phyloP scores from a whole-genome alignment of 2,329 filamentous ascomycete genomes.

The Exserohilum rostratum region DNA sequence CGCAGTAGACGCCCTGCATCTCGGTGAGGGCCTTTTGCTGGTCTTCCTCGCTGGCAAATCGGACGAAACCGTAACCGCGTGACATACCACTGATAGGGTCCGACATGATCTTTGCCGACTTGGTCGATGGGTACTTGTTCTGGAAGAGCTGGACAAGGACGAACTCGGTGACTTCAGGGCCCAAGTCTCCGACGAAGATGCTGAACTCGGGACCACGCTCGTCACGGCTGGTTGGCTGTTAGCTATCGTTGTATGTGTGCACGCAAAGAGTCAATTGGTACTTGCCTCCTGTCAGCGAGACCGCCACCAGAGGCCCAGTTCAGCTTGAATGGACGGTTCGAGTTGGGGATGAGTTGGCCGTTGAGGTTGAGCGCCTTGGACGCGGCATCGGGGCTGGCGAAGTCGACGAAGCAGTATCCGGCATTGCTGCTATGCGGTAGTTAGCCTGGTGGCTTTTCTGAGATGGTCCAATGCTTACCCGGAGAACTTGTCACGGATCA shows the following conservation, averaged over 20 bases:
- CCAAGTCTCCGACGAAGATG: conserved; percentile 97
- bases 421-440: conserved; percentile 81
- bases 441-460: conserved; percentile 35
- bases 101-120: conserved; percentile 99
- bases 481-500: conserved; percentile 99
- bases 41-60: conserved; percentile 93
- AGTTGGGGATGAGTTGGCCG: conserved; percentile 89
- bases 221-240: conserved; percentile 65
- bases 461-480: conserved; percentile 65
- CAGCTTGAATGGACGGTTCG: conserved; percentile 92
- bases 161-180: conserved; percentile 98
- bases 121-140: conserved; percentile 93
- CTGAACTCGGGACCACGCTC: conserved; percentile 95
- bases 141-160: conserved; percentile 97
- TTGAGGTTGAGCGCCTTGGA: conserved; percentile 91
- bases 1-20: conserved; percentile 99
- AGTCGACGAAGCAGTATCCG: conserved; percentile 98
- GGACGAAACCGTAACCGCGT: conserved; percentile 96
- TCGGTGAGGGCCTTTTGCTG: conserved; percentile 94
- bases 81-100: conserved; percentile 98
- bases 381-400: conserved; percentile 79
- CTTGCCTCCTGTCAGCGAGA: conserved; percentile 87
- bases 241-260: conserved; percentile 12
- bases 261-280: conserved; percentile 1
- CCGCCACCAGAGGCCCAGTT: conserved; percentile 99